A percentile compares a stretch with the other conserved stretches of the same genome.
These are phyloP conservation scores for Ceratocystis cubensis DNA, from an alignment of 2,329 filamentous ascomycete genomes.

Conservation along the genomic window DNA sequence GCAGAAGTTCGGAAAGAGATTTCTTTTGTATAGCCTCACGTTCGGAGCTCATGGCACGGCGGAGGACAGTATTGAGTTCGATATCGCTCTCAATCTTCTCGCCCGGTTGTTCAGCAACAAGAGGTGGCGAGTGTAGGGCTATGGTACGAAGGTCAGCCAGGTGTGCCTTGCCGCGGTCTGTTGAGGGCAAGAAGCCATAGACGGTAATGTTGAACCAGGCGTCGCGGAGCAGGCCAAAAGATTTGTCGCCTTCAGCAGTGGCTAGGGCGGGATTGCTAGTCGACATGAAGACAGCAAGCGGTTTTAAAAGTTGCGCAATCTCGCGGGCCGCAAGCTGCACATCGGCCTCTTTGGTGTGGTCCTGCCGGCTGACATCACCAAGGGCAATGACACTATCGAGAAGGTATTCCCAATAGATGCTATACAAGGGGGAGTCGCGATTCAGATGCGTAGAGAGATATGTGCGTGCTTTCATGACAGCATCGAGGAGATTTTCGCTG, in stretches of 20 bases:
- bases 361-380: constrained; percentile 67
- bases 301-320: constrained; percentile 75
- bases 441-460: constrained; percentile 60
- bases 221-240: constrained; percentile 65
- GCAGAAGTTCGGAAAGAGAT: constrained; percentile 59
- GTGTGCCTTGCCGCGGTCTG: constrained; percentile 59
- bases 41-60: constrained; percentile 70
- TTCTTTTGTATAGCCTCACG: constrained; percentile 72
- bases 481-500: constrained; percentile 53
- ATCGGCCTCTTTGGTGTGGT: constrained; percentile 63
- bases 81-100: constrained; percentile 93
- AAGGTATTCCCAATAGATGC: constrained; percentile 71
- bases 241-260: constrained; percentile 46
- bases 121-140: constrained; percentile 72
- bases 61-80: constrained; percentile 84
- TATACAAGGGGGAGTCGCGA: constrained; percentile 61
- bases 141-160: constrained; percentile 67
- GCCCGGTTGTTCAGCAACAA: constrained; percentile 77
- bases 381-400: constrained; percentile 81
- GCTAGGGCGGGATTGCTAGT: constrained; percentile 44
- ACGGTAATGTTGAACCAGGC: constrained; percentile 98
- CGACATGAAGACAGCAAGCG: constrained; percentile 74
- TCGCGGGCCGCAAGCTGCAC: constrained; percentile 72
- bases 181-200: constrained; percentile 72
- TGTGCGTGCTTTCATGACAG: constrained; percentile 66